Percentiles rank a stretch among this genome's conserved stretches.
phyloP scores from a whole-genome alignment of 306 rosid genomes.

The Lablab purpureus region DNA sequence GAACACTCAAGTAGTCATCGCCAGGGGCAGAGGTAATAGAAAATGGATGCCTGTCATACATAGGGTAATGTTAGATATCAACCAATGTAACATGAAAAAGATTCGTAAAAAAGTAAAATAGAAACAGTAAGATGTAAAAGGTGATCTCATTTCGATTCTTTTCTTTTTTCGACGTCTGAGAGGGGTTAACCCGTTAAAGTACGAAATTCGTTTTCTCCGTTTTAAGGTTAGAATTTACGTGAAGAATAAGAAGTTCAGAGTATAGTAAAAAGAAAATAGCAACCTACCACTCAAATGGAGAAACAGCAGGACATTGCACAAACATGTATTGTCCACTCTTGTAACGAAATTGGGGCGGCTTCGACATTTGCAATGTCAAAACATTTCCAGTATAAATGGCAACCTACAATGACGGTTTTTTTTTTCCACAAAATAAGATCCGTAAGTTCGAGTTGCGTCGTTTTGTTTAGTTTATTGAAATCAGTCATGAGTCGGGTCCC shows the following conservation, averaged over 20 bases:
- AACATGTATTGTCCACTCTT: slow-evolving; percentile 98
- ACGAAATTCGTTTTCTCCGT: background rate
- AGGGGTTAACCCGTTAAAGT: background rate
- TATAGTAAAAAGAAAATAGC: slow-evolving; percentile 25
- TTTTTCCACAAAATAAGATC: slow-evolving; percentile 5
- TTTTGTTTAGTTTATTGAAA: background rate
- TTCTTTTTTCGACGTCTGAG: slow-evolving; percentile 17
- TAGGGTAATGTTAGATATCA: slow-evolving; percentile 8
- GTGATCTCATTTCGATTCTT: background rate
- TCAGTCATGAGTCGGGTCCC: slow-evolving; percentile 1
- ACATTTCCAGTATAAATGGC: slow-evolving; percentile 96
- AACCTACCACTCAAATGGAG: slow-evolving; percentile 91
- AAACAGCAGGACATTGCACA: slow-evolving; percentile 93
- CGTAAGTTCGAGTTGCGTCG: slow-evolving; percentile 3
- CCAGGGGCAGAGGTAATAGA: slow-evolving; percentile 96
- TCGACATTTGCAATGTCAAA: slow-evolving; percentile 88
- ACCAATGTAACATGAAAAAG: background rate
- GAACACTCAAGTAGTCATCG: slow-evolving; percentile 90
- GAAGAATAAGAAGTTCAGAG: slow-evolving; percentile 21
- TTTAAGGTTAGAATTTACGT: background rate
- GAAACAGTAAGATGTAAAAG: background rate
- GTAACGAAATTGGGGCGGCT: slow-evolving; percentile 83
- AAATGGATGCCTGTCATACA: slow-evolving; percentile 88
- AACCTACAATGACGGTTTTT: slow-evolving; percentile 57
- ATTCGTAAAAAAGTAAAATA: no score